Percentiles rank a stretch among this genome's conserved stretches.
Conservation (phyloP, 495 filamentous ascomycete species). For the Stereocaulon alpinum region DNA sequence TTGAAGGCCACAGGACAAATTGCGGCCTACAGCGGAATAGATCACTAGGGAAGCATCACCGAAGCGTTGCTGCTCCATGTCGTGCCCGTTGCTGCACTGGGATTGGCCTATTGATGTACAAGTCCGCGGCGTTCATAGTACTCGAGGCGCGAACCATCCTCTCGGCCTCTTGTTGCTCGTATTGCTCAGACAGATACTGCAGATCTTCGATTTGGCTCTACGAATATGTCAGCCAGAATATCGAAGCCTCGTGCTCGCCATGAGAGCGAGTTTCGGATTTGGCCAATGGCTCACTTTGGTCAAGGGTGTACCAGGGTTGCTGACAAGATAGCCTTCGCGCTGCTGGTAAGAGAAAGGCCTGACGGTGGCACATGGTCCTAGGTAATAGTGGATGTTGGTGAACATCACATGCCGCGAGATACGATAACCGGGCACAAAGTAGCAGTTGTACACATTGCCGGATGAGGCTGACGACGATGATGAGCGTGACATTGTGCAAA, state of each 20-base stretch:
- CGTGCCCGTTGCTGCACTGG: conserved; percentile 28
- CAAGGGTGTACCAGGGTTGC: conserved; percentile 34
- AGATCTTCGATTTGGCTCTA: conserved; percentile 48
- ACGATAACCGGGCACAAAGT: conserved; percentile 44
- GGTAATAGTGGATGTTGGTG: conserved; percentile 42
- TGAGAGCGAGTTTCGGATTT: neutral
- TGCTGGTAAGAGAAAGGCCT: conserved; percentile 45
- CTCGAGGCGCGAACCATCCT: conserved; percentile 34
- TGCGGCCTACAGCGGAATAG: neutral
- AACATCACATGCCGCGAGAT: conserved; percentile 45
- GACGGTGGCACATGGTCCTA: conserved; percentile 40
- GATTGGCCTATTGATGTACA: conserved; percentile 43
- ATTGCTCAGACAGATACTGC: conserved; percentile 39
- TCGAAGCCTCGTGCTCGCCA: too few species aligned
- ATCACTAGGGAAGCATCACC: neutral
- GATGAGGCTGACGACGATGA: conserved; percentile 12
- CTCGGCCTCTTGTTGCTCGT: conserved; percentile 41
- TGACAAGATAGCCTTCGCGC: conserved; percentile 45
- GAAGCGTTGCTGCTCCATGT: conserved; percentile 8
- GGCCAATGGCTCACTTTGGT: conserved; percentile 36
- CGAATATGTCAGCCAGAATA: conserved; percentile 1
- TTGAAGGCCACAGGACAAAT: too few species aligned
- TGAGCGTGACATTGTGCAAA: neutral
- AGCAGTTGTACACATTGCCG: conserved; percentile 28
- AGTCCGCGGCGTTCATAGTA: conserved; percentile 27